Percentiles rank a stretch among this genome's conserved stretches.
Conservation (phyloP, 2,329 filamentous ascomycete species). For the Fonsecaea nubica region DNA sequence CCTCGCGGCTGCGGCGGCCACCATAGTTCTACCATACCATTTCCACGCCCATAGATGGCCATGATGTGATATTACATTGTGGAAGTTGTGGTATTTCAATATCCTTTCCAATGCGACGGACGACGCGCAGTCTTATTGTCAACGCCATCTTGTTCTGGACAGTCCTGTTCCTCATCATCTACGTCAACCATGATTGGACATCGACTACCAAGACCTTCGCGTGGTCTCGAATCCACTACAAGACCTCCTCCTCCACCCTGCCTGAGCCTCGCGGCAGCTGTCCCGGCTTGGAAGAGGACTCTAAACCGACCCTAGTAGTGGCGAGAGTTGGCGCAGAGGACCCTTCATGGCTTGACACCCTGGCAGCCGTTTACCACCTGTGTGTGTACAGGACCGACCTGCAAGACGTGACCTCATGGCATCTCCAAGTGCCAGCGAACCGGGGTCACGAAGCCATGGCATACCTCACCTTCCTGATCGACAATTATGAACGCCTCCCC, state of each 20-base stretch:
- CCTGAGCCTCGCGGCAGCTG: conserved; percentile 51
- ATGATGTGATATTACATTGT: background rate
- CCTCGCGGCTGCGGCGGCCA: background rate
- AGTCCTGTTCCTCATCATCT: conserved; percentile 48
- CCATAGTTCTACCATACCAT: background rate
- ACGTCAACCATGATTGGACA: conserved; percentile 44
- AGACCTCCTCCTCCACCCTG: conserved; percentile 46
- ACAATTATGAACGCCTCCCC: conserved; percentile 53
- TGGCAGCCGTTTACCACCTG: conserved; percentile 52
- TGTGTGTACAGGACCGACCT: conserved; percentile 55
- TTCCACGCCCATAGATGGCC: background rate
- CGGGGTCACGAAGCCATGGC: conserved; percentile 56
- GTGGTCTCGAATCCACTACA: conserved; percentile 55
- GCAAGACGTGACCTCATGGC: conserved; percentile 38
- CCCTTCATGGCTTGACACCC: conserved; percentile 50
- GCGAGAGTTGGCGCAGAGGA: conserved; percentile 52
- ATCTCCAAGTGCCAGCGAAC: conserved; percentile 55
- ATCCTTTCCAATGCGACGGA: conserved; percentile 46
- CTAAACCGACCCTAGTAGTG: conserved; percentile 56
- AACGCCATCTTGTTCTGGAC: conserved; percentile 47
- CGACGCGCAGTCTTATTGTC: conserved; percentile 45
- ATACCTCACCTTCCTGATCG: conserved; percentile 56
- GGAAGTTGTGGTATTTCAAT: background rate
- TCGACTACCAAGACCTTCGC: conserved; percentile 45
- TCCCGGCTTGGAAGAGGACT: conserved; percentile 47